Evolutionary conservation across 1,139 yeast genomes (phyloP).

Genomic region (Hemisphaericaspora subhashii): DNA sequence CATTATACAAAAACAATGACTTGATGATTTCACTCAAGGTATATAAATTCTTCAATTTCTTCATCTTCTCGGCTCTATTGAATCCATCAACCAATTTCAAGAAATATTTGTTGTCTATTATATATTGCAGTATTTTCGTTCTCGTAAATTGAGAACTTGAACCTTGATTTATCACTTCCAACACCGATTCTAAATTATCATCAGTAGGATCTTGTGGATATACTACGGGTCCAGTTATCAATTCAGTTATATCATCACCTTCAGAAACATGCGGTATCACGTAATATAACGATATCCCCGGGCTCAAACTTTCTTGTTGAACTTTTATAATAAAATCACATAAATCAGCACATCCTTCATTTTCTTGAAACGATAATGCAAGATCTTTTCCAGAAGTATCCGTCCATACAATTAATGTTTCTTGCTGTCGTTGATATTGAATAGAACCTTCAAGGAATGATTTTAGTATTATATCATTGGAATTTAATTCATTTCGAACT

Average conservation of each 20-base stretch:
- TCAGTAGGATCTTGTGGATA: slow-evolving; percentile 49
- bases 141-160: slow-evolving; percentile 58
- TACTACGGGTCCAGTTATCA: slow-evolving; percentile 76
- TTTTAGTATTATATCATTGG: slow-evolving; percentile 59
- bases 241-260: slow-evolving; percentile 60
- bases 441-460: slow-evolving; percentile 70
- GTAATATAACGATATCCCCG: slow-evolving; percentile 70
- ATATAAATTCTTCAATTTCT: slow-evolving; percentile 55
- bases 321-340: slow-evolving; percentile 78
- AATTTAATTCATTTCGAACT: slow-evolving; percentile 71
- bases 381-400: slow-evolving; percentile 75
- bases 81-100: slow-evolving; percentile 53
- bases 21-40: slow-evolving; percentile 72
- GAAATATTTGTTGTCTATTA: slow-evolving; percentile 54
- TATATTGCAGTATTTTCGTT: slow-evolving; percentile 50
- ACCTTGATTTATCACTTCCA: slow-evolving; percentile 57
- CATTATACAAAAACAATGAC: slow-evolving; percentile 69
- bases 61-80: slow-evolving; percentile 51
- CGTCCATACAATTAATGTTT: slow-evolving; percentile 93
- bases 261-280: slow-evolving; percentile 52
- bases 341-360: slow-evolving; percentile 81
- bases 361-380: slow-evolving; percentile 90
- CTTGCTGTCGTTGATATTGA: slow-evolving; percentile 92
- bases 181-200: slow-evolving; percentile 47
- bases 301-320: slow-evolving; percentile 60